Conservation (phyloP, 495 filamentous ascomycete genomes). For the Lophium mytilinum region DNA sequence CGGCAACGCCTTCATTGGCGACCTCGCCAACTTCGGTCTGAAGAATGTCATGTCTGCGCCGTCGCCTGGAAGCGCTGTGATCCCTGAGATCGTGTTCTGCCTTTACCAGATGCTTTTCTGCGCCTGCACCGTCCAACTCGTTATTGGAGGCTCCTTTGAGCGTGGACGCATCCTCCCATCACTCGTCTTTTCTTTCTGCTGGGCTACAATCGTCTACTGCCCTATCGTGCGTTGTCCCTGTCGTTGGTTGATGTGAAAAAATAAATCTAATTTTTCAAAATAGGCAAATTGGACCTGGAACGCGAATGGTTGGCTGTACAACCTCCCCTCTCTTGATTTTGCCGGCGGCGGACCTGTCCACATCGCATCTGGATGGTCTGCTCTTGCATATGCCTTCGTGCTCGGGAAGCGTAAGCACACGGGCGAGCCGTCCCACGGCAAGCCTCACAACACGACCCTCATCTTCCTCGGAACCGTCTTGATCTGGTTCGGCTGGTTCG, state of each 20-base stretch:
- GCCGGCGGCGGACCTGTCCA: conserved; percentile 51
- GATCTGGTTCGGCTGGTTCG: conserved; percentile 55
- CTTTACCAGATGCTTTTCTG: conserved; percentile 53
- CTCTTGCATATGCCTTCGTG: conserved; percentile 49
- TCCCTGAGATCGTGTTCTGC: conserved; percentile 51
- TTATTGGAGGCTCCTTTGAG: conserved; percentile 48
- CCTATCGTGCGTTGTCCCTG: conserved; percentile 15
- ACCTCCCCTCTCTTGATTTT: conserved; percentile 48
- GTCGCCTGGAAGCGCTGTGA: conserved; percentile 39
- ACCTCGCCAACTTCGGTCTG: conserved; percentile 47
- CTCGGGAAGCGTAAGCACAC: conserved; percentile 46
- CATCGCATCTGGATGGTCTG: conserved; percentile 46
- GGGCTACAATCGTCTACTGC: conserved; percentile 54
- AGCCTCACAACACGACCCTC: conserved; percentile 48
- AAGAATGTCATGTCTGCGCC: conserved; percentile 44
- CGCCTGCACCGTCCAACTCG: conserved; percentile 45
- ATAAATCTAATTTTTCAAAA: conserved; percentile 25
- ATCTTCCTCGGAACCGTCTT: conserved; percentile 51
- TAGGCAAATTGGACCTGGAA: conserved; percentile 60
- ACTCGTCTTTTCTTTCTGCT: conserved; percentile 49
- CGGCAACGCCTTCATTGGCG: conserved; percentile 48
- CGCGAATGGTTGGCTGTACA: conserved; percentile 49
- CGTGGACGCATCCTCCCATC: conserved; percentile 48
- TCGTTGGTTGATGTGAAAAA: too few relatives aligned
- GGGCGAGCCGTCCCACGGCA: conserved; percentile 37